Conservation (phyloP, 176 grass and related monocot genomes). For the Cenchrus americanus region DNA sequence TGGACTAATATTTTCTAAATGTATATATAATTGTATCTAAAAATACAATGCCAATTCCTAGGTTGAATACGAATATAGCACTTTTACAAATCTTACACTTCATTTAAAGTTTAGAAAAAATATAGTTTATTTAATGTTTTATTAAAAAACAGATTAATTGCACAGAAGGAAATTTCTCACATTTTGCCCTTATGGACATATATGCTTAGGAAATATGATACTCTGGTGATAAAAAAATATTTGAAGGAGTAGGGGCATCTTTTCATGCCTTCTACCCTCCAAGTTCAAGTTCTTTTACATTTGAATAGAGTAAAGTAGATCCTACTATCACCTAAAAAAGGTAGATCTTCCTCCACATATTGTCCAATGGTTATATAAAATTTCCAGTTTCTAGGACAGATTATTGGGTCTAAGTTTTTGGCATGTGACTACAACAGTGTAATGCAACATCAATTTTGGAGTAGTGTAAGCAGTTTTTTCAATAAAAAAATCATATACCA, state of each 20-base stretch:
- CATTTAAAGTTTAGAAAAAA: no score
- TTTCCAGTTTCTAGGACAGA: not conserved
- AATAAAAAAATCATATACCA: not conserved
- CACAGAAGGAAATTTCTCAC: not conserved
- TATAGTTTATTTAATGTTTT: no score
- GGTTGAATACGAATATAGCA: no score
- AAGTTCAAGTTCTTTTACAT: not conserved
- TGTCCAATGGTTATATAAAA: not conserved
- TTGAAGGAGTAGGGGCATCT: not conserved
- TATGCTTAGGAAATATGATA: not conserved
- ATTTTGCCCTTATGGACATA: not conserved
- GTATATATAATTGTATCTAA: no score
- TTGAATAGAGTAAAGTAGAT: not conserved
- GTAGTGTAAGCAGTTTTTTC: not conserved
- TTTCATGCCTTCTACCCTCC: not conserved
- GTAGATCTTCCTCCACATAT: not conserved
- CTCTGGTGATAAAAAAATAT: not conserved
- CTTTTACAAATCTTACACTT: no score
- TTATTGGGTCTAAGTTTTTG: not conserved
- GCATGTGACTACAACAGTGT: not conserved
- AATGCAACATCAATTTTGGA: not conserved
- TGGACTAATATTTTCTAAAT: no score
- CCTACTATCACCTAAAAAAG: not conserved
- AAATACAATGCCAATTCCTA: no score
- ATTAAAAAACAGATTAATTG: no score